A percentile compares a stretch with the other conserved stretches of the same genome.
Conservation (phyloP, 2,329 filamentous ascomycete species). For the Xylariaceae sp. region DNA sequence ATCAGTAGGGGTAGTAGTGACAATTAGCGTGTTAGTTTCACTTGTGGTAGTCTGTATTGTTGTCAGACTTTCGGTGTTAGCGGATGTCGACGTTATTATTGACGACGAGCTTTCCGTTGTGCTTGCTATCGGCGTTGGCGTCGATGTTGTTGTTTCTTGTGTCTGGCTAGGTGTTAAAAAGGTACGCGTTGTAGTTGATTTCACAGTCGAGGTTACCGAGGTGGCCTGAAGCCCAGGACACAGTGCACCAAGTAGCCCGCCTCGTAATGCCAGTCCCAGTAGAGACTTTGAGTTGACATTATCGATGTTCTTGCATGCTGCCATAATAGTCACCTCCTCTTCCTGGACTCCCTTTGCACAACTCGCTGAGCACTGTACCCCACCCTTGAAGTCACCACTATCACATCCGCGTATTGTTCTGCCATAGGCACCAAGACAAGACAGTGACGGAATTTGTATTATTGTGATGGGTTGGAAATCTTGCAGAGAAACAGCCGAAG, state of each 20-base stretch:
- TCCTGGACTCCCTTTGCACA: constrained; percentile 38
- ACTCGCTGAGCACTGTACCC: constrained; percentile 34
- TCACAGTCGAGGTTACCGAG: constrained; percentile 33
- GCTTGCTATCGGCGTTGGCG: constrained; percentile 2
- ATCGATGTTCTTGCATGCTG: constrained; percentile 32
- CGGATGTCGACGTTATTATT: constrained; percentile 6
- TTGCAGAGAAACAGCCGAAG: constrained; percentile 38
- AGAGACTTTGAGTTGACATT: constrained; percentile 34
- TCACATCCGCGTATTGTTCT: constrained; percentile 35
- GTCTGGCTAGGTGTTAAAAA: constrained; percentile 27
- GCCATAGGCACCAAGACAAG: constrained; percentile 38
- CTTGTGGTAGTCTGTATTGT: constrained; percentile 1
- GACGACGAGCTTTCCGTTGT: constrained; percentile 11
- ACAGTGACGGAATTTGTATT: constrained; percentile 34
- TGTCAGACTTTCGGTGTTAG: constrained; percentile 3
- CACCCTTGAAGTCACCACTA: constrained; percentile 34
- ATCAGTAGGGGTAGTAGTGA: constrained; percentile 6
- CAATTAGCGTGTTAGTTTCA: constrained; percentile 7
- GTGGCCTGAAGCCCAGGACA: constrained; percentile 35
- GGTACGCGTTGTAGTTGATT: constrained; percentile 29
- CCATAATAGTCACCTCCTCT: constrained; percentile 25
- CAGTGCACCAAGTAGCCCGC: constrained; percentile 34
- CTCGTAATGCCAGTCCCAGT: constrained; percentile 36
- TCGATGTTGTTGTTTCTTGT: constrained; percentile 17
- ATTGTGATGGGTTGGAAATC: constrained; percentile 40